These are phyloP conservation scores for Penicillium bialowiezense DNA, from an alignment of 495 filamentous ascomycete species.

Conservation along the genomic window DNA sequence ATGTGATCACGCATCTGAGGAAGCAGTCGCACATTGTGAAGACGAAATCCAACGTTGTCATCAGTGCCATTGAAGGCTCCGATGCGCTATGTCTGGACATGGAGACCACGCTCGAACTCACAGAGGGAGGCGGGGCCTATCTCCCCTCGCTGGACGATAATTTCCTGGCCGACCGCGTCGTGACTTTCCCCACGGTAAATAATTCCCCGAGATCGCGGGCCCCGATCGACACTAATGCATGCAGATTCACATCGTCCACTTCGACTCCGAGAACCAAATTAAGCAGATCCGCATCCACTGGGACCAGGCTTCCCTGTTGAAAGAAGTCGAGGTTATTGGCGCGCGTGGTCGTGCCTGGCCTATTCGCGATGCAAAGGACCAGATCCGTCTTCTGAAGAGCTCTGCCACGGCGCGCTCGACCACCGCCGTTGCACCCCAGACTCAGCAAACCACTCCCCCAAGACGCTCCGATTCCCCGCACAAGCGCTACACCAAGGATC, in stretches of 20 bases:
- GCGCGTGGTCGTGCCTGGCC: slow-evolving; percentile 87
- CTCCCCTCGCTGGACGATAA: slow-evolving; percentile 91
- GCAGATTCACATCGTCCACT: slow-evolving; percentile 87
- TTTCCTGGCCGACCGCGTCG: slow-evolving; percentile 80
- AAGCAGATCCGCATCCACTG: slow-evolving; percentile 82
- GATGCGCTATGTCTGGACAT: slow-evolving; percentile 71
- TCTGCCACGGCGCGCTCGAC: slow-evolving; percentile 26
- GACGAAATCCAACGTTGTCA: slow-evolving; percentile 73
- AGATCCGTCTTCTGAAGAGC: slow-evolving; percentile 66
- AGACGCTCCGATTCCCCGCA: slow-evolving; percentile 45
- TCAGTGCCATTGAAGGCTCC: slow-evolving; percentile 68
- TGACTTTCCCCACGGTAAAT: slow-evolving; percentile 79
- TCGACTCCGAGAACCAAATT: slow-evolving; percentile 74
- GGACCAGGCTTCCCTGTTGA: slow-evolving; percentile 92
- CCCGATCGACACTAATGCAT: slow-evolving; percentile 15
- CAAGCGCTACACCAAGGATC: slow-evolving; percentile 56
- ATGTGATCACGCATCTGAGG: slow-evolving; percentile 75
- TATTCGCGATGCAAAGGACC: slow-evolving; percentile 84
- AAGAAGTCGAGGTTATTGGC: slow-evolving; percentile 91
- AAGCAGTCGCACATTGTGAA: slow-evolving; percentile 61
- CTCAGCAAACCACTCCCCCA: slow-evolving; percentile 30
- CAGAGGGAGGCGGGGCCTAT: slow-evolving; percentile 77
- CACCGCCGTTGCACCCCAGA: slow-evolving; percentile 9
- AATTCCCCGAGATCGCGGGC: slow-evolving; percentile 29
- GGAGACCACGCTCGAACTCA: slow-evolving; percentile 81